Conservation (phyloP, 73 alveolate species). For the Paramecium biaurelia region DNA sequence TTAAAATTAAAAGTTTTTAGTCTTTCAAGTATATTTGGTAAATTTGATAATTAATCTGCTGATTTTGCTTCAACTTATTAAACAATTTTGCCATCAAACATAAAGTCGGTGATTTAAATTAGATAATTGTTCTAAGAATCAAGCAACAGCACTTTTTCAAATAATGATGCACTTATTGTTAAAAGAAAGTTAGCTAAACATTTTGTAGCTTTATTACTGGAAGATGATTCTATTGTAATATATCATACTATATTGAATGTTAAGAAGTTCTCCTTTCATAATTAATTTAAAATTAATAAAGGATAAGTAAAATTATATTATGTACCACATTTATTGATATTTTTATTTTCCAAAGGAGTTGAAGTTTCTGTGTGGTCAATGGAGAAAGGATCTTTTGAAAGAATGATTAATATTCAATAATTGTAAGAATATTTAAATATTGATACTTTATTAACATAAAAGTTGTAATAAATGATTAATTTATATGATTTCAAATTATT, state of each 20-base stretch:
- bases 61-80: not conserved
- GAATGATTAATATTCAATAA: not conserved
- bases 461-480: not conserved
- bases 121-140: not conserved
- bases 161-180: not conserved
- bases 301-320: conserved; percentile 16
- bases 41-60: not conserved
- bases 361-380: not conserved
- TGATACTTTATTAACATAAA: not conserved
- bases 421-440: not conserved
- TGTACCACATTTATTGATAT: not conserved
- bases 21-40: conserved; percentile 10
- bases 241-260: conserved; percentile 28
- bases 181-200: conserved; percentile 9
- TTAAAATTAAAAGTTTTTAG: not conserved
- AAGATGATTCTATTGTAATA: conserved; percentile 14
- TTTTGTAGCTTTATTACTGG: not conserved
- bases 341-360: not conserved
- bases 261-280: not conserved
- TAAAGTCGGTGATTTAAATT: not conserved
- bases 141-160: not conserved
- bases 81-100: not conserved
- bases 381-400: conserved; percentile 43
- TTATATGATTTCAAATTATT: not conserved
- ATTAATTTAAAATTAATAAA: not conserved